Base-by-base conservation (phyloP, 2,329 filamentous ascomycete genomes). In the Nannizziopsis arthrosporioides region DNA sequence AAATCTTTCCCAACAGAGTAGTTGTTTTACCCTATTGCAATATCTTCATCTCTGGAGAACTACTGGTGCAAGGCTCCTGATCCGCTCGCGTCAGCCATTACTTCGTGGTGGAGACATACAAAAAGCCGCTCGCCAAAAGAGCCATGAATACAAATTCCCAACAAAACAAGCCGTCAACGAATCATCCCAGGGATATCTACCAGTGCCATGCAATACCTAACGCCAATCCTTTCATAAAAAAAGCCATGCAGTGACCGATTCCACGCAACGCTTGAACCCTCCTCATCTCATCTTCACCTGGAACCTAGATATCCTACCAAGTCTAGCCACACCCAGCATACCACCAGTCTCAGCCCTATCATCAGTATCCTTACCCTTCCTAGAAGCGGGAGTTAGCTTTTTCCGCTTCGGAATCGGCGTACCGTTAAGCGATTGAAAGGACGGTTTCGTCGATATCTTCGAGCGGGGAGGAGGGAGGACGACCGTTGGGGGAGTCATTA, bases 401-500 rank as follows among this genome's bases (percentile, higher is more conserved):
- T 42, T 48, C 32, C 39, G 42, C 19, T 38, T 42, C 22, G 39
- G 14, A 27, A 48, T 37, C 9, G 46, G 31, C 34, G 46, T 42
- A 22, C 39, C 46, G 18, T 42, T 31, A 22, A 48, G n/a, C 18
- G 46, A 43, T 11, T 11, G 39, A 30, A 42, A 18, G 10, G 46
- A 31, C 12, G 8, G 6, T 19, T 42, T 48, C 32, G 38, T 18
- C 27, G 38, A 41, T 15, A 40, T 15, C 19, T 38, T 48, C 14
- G 39, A 17, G n/a, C n/a, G 39, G 30, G 30, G 30, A 34, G 45
- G 31, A 17, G 37, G 7, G 10, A n/a, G 11, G n/a, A 32, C 32
- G 14, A 38, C 31, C 18, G 46, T 48, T 27, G 46, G 46, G 8
- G 46, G 40, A 30, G 46, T 48, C 38, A 37, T 42, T 14, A 43